These are phyloP conservation scores for Rhododendron ovatum DNA, from an alignment of 148 eudicot genomes.

Conservation along the genomic window DNA sequence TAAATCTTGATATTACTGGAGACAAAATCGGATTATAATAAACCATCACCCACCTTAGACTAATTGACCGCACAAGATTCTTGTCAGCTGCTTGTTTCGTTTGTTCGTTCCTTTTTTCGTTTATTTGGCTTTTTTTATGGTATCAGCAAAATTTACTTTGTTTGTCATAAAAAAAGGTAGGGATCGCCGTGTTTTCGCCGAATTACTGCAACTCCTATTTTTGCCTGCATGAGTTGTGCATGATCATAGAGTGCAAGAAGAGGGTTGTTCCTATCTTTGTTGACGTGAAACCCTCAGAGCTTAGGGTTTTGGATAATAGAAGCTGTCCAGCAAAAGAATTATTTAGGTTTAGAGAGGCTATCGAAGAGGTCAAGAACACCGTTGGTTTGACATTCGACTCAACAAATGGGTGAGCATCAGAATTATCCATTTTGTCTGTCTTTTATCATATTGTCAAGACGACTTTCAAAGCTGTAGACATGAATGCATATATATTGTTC, in stretches of 20 bases:
- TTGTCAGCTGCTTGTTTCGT: neutral
- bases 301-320: constrained; percentile 25
- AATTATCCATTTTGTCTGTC: neutral
- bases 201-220: constrained; percentile 42
- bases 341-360: constrained; percentile 25
- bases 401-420: constrained; percentile 27
- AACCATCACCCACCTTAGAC: neutral
- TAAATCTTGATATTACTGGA: too few relatives aligned
- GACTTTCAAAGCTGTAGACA: too few relatives aligned
- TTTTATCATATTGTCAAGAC: too few relatives aligned
- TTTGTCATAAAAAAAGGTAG: constrained; percentile 14
- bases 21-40: neutral
- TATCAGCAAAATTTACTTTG: too few relatives aligned
- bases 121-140: too few relatives aligned
- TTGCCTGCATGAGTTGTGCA: constrained; percentile 46
- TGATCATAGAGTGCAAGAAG: constrained; percentile 36
- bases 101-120: neutral
- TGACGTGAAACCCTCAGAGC: constrained; percentile 53
- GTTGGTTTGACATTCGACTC: constrained; percentile 53
- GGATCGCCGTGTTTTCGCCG: constrained; percentile 45
- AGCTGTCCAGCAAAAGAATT: constrained; percentile 19
- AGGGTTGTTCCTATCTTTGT: constrained; percentile 27
- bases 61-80: neutral
- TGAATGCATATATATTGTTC: neutral
- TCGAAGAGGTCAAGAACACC: constrained; percentile 37